Percentiles rank a stretch among this genome's conserved stretches.
Conservation (phyloP, 306 rosid species). For the Quercus rubra region DNA sequence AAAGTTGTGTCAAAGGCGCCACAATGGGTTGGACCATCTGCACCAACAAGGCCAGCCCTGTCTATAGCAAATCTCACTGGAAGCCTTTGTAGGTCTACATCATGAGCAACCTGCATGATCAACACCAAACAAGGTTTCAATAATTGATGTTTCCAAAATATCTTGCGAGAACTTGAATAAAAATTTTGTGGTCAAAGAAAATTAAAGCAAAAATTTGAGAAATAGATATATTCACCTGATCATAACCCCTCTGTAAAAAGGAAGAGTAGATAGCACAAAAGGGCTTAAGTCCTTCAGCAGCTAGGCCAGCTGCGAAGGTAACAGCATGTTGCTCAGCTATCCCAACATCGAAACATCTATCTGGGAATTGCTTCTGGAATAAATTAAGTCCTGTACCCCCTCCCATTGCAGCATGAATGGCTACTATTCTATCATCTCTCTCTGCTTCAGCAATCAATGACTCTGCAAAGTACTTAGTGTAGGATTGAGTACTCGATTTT, state of each 20-base stretch:
- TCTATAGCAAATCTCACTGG: constrained; percentile 63
- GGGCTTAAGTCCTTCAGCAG: constrained; percentile 58
- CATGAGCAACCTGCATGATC: constrained; percentile 50
- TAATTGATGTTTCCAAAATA: not conserved
- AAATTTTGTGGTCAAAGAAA: not conserved
- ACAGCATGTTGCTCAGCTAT: constrained; percentile 73
- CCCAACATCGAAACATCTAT: constrained; percentile 67
- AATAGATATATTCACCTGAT: constrained; percentile 42
- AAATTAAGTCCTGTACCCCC: constrained; percentile 73
- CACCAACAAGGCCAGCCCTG: constrained; percentile 66
- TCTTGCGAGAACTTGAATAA: too few relatives aligned
- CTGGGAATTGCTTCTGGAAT: constrained; percentile 52
- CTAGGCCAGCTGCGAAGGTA: constrained; percentile 64
- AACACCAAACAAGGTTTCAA: not conserved
- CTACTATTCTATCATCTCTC: constrained; percentile 40
- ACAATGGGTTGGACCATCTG: constrained; percentile 75
- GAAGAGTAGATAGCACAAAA: constrained; percentile 69
- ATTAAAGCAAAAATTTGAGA: not conserved
- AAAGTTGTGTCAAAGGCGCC: constrained; percentile 69
- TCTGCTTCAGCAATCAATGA: constrained; percentile 62
- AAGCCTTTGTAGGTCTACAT: constrained; percentile 67
- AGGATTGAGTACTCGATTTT: constrained; percentile 30
- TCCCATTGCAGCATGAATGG: constrained; percentile 80
- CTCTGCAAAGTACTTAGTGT: constrained; percentile 56
- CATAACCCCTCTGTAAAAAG: constrained; percentile 61